Evolutionary conservation across 169 alveolate species (phyloP).

Genomic region (Amoebophrya sp.): DNA sequence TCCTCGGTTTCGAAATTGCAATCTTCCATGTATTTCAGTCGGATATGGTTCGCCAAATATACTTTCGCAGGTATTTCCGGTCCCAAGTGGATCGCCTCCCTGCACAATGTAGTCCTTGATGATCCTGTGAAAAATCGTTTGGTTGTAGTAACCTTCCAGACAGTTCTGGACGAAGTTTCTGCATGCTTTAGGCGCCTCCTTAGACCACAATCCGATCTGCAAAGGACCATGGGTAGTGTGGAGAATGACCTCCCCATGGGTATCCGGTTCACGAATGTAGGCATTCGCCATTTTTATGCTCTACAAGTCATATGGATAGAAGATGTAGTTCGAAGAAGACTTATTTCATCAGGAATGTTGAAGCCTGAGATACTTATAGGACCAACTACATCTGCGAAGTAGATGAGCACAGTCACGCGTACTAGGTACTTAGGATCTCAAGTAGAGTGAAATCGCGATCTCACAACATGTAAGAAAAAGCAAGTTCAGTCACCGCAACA

Average conservation of each 20-base stretch:
- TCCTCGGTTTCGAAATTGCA: conserved; percentile 51
- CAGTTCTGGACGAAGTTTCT: conserved; percentile 65
- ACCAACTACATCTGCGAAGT: too few species aligned
- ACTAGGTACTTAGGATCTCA: too few species aligned
- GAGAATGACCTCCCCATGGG: conserved; percentile 74
- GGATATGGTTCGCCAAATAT: conserved; percentile 38
- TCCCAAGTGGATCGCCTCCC: conserved; percentile 53
- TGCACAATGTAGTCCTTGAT: conserved; percentile 65
- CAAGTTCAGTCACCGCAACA: too few species aligned
- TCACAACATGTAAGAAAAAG: too few species aligned
- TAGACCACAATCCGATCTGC: conserved; percentile 74
- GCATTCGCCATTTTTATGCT: too few species aligned
- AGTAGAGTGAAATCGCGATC: too few species aligned
- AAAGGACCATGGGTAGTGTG: conserved; percentile 75
- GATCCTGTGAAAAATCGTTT: conserved; percentile 75
- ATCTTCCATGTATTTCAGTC: conserved; percentile 45
- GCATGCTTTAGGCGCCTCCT: conserved; percentile 81
- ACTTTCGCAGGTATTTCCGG: conserved; percentile 38
- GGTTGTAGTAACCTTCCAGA: conserved; percentile 76
- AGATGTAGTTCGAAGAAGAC: too few species aligned
- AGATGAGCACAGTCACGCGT: too few species aligned
- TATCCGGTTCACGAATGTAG: conserved; percentile 68
- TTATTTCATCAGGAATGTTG: too few species aligned
- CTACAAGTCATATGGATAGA: too few species aligned
- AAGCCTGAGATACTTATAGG: too few species aligned